A percentile compares a stretch with the other conserved stretches of the same genome.
phyloP scores from a whole-genome alignment of 2,329 filamentous ascomycete genomes.

The Botryotinia globosa region DNA sequence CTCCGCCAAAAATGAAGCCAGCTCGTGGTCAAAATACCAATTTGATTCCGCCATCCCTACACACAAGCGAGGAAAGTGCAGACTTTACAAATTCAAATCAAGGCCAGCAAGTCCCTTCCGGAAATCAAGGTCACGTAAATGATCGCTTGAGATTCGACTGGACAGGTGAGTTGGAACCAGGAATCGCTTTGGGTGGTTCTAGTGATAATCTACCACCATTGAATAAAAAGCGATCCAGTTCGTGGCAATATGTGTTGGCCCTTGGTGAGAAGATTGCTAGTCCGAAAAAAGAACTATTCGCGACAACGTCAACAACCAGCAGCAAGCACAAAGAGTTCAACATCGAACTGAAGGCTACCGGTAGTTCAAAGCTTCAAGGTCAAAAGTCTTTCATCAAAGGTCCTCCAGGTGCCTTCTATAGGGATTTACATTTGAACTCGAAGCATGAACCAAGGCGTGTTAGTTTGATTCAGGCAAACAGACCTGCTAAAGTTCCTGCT shows the following conservation, averaged over 20 bases:
- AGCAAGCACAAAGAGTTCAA: neutral
- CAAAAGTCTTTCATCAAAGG: constrained; percentile 27
- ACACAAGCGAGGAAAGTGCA: constrained; percentile 21
- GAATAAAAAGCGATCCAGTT: constrained; percentile 24
- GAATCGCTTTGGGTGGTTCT: constrained; percentile 17
- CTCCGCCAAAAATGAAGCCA: constrained; percentile 29
- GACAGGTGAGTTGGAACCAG: constrained; percentile 28
- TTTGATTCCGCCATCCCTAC: constrained; percentile 19
- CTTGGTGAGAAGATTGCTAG: constrained; percentile 22
- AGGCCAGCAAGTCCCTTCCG: constrained; percentile 7
- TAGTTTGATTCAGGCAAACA: constrained; percentile 15
- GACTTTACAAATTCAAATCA: constrained; percentile 16
- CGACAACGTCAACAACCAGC: neutral
- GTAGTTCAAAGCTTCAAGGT: constrained; percentile 1
- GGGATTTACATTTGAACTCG: constrained; percentile 26
- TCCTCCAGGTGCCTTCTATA: constrained; percentile 33
- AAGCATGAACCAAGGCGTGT: constrained; percentile 21
- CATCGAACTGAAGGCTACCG: neutral
- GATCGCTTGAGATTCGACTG: constrained; percentile 22
- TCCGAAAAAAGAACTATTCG: neutral
- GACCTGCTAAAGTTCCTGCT: constrained; percentile 4
- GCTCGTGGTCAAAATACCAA: constrained; percentile 10
- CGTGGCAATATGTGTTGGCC: constrained; percentile 25
- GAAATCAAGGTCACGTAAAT: neutral
- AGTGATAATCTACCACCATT: neutral